Base-by-base conservation (phyloP, 1,139 yeast species). In the Taiozyma onychis region DNA sequence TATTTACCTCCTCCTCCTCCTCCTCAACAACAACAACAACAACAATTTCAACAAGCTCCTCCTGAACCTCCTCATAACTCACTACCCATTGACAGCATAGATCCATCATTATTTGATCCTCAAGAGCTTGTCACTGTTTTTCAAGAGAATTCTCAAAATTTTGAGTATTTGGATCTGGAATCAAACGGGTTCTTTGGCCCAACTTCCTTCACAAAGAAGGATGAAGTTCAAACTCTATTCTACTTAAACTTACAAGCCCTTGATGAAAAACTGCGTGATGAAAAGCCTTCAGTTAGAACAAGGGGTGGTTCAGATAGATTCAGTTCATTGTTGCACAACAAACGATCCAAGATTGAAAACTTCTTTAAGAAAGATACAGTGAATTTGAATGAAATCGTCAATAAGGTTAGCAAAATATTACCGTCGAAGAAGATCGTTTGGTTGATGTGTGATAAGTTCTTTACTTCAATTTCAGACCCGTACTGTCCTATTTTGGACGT, bases 361-460 rank as follows among this genome's bases (percentile, higher is more conserved):
- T 56, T 51, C 10, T 47, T 51, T 28, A 58, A 54, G 42, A 49
- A 50, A 42, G 57, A 54, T 21, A 45, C 53, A 8, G 41, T 49
- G 4, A 54, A 54, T 30, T 45, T 60, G n/a, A 42, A 35, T 8
- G 60, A 58, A 2, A 28, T 57, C 1, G 34, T 56, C 8, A 52
- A 54, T 27, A 54, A 46, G 30, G 46, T 58, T 24, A 48, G 49
- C 18, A 50, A 51, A 44, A 37, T 46, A 2, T 39, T 60, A 14
- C 62, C 63, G n/a, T 47, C 49, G 6, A 60, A 50, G 37, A 56
- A 54, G 43, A 46, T 51, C 14, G 28, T 52, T 14, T 61, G 64
- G 64, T 16, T 49, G 30, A 50, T 58, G 46, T 26, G 60, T 41
- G 60, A 60, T 24, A 51, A 48, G 22, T 58, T 56, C 43, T 56